Percentiles rank a stretch among this genome's conserved stretches.
phyloP scores from a whole-genome alignment of 1,139 yeast species.

The Nakaseomyces nivariensis region DNA sequence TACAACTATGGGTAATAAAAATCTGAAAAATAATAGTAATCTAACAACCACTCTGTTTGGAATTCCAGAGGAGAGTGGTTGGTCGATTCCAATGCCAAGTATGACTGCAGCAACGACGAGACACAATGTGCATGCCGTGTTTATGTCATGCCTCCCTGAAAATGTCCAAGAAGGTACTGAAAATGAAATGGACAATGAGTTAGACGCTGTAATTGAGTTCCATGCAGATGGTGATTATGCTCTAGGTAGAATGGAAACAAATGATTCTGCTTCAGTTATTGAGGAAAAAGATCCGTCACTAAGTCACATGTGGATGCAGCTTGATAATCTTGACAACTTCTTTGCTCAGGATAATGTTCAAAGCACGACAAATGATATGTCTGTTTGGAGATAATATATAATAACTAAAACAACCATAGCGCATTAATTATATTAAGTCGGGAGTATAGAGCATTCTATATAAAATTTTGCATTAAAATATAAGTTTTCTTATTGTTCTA shows the following conservation, averaged over 20 bases:
- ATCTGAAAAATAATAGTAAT: conserved; percentile 72
- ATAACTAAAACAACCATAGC: background rate
- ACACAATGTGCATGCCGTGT: conserved; percentile 91
- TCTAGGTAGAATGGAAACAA: conserved; percentile 22
- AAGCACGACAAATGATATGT: conserved; percentile 12
- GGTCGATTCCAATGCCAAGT: conserved; percentile 96
- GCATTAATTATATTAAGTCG: background rate
- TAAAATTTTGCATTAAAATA: background rate
- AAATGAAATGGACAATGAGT: conserved; percentile 33
- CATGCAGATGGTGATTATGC: conserved; percentile 39
- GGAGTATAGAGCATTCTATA: background rate
- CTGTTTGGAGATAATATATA: background rate
- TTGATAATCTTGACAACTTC: conserved; percentile 86
- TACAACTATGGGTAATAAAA: conserved; percentile 79
- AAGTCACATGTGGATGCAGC: conserved; percentile 93
- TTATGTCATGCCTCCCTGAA: conserved; percentile 55
- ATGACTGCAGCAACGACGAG: conserved; percentile 80
- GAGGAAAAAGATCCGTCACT: conserved; percentile 59
- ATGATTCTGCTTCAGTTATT: conserved; percentile 37
- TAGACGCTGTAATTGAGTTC: conserved; percentile 62
- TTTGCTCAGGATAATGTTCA: conserved; percentile 61
- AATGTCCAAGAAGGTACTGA: conserved; percentile 18
- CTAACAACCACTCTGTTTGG: conserved; percentile 87
- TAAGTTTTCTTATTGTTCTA: background rate
- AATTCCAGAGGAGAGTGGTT: conserved; percentile 92